Evolutionary conservation across 1,139 yeast species (phyloP), one percentile per base, ranked within the genome.

Genomic region (Hansenula anomala): DNA sequence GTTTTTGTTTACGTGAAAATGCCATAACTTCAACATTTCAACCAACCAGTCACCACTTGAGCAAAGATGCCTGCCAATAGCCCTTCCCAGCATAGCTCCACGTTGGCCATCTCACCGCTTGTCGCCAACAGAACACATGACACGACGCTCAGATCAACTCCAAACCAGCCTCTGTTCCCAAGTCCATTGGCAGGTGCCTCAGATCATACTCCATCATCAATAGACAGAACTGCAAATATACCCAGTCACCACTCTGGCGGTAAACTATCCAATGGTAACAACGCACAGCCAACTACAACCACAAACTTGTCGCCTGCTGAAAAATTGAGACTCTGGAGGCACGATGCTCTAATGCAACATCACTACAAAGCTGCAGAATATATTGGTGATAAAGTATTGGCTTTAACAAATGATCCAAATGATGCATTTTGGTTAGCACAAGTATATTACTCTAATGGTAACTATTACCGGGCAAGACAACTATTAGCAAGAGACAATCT

Each of bases 371-470:
- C 97, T 0, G 97, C 98, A 0, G 94, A 85, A 53, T 88, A 80
- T 56, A 76, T 94, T 26, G 98, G 97, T 12, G 96, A 92, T 63
- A 92, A 90, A 53, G 86, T 94, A 10, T 70, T 85, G 35, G 78
- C 90, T 0, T 64, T 90, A 43, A 66, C 71, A 2, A 73, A 77
- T 45, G 97, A 90, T 55, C 84, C 96, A 14, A 86, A 84, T 54
- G 97, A 92, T 60, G 97, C 97, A 13, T 90, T 89, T 59, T 92
- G 97, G 97, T 69, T 92, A 32, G 97, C 96, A 0, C 96, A 92
- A 61, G 95, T 86, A 3, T 81, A 84, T 57, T 87, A 80, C 59
- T 48, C 59, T 30, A 59, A 78, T 45, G 92, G 94, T 12, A 79
- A 86, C 55, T 89, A 78, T 58, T 73, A 83, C 29, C 69, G 97